Percentiles rank a stretch among this genome's conserved stretches.
phyloP scores from a whole-genome alignment of 177 flowering plant species.

The Vitis hybrid region DNA sequence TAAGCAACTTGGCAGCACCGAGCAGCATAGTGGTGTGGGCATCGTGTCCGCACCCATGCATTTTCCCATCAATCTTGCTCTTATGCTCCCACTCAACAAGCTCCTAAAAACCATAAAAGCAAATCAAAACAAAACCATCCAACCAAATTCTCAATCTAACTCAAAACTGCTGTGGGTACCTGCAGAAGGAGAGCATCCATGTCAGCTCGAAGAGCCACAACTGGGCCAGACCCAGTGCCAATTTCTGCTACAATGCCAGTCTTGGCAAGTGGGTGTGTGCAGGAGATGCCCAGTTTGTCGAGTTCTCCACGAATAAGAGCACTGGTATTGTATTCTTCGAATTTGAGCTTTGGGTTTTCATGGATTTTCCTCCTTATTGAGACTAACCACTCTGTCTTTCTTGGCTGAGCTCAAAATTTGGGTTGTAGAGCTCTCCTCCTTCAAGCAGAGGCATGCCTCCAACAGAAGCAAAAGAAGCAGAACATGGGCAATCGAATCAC shows the following conservation, averaged over 20 bases:
- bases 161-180: constrained; percentile 22
- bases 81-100: constrained; percentile 87
- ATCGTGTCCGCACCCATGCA: constrained; percentile 96
- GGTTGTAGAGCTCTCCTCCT: too few relatives aligned
- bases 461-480: too few relatives aligned
- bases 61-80: constrained; percentile 77
- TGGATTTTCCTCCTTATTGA: constrained; percentile 71
- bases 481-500: too few relatives aligned
- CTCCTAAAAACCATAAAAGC: constrained; percentile 41
- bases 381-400: constrained; percentile 60
- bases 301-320: constrained; percentile 74
- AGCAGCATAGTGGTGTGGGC: constrained; percentile 86
- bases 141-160: too few relatives aligned
- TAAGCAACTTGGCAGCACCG: constrained; percentile 90
- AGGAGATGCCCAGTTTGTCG: constrained; percentile 52
- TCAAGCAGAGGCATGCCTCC: too few relatives aligned
- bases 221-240: constrained; percentile 64
- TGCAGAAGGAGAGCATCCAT: constrained; percentile 94
- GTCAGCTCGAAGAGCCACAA: constrained; percentile 86
- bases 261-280: constrained; percentile 58
- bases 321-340: constrained; percentile 76
- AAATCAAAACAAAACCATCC: background rate
- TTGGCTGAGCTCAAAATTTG: constrained; percentile 39
- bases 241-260: constrained; percentile 77
- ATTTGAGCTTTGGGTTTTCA: constrained; percentile 74